Conservation (phyloP, 2,329 filamentous ascomycete species). For the Pezicula neosporulosa region DNA sequence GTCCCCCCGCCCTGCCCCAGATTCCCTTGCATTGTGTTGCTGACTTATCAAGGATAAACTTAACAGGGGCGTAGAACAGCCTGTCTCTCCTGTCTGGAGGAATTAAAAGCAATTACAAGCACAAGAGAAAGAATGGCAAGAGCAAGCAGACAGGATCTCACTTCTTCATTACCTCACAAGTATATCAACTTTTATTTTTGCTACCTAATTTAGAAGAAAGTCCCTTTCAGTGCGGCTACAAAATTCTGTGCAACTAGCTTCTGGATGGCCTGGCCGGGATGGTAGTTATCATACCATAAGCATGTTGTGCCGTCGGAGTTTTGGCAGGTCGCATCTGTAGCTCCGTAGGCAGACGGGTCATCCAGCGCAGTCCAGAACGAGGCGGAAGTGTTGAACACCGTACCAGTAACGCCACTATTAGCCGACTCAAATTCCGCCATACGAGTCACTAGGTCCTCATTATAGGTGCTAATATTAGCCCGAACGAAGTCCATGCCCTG, state of each 20-base stretch:
- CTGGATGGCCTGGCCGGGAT: conserved; percentile 12
- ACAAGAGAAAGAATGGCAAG: too few relatives aligned
- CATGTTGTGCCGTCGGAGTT: conserved; percentile 15
- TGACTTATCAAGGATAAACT: too few relatives aligned
- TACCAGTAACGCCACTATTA: conserved; percentile 1
- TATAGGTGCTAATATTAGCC: background rate
- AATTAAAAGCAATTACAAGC: too few relatives aligned
- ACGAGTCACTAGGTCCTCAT: background rate
- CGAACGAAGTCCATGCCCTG: background rate
- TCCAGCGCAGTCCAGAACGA: conserved; percentile 1
- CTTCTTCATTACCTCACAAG: background rate
- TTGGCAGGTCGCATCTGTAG: conserved; percentile 11
- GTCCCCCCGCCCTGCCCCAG: too few relatives aligned
- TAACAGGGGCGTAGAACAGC: too few relatives aligned
- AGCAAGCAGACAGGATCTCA: too few relatives aligned
- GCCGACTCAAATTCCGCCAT: background rate
- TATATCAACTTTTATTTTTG: background rate
- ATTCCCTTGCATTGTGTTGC: too few relatives aligned
- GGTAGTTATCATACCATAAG: conserved; percentile 17
- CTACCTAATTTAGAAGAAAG: background rate
- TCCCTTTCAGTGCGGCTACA: background rate
- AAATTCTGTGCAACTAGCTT: conserved; percentile 6
- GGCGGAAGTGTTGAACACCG: background rate
- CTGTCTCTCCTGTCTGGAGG: too few relatives aligned
- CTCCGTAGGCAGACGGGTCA: conserved; percentile 12